Evolutionary conservation across 1,284 basidiomycete species (phyloP).

Genomic region (Ustilago shanxiensis): DNA sequence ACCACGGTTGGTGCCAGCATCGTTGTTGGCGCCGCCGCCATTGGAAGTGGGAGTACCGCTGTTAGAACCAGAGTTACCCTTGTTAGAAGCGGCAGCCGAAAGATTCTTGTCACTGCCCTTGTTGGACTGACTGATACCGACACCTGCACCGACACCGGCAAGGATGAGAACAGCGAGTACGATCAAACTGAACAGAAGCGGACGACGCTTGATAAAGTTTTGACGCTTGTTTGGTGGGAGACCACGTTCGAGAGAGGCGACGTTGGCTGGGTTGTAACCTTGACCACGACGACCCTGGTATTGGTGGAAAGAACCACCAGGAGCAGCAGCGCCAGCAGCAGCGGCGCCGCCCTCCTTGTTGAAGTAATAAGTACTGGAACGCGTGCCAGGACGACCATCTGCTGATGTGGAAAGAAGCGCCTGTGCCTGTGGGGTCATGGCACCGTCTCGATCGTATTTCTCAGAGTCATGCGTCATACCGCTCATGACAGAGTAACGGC

Average conservation of each 20-base stretch:
- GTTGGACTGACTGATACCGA: conserved; percentile 31
- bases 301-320: conserved; percentile 11
- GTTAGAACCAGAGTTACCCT: conserved; percentile 15
- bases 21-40: conserved; percentile 6
- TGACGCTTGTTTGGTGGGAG: conserved; percentile 17
- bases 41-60: conserved; percentile 9
- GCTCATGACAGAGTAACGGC: conserved; percentile 38
- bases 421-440: conserved; percentile 31
- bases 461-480: conserved; percentile 27
- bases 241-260: conserved; percentile 21
- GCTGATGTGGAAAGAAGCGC: conserved; percentile 22
- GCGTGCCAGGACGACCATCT: conserved; percentile 8
- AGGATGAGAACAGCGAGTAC: conserved; percentile 46
- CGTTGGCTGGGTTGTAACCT: conserved; percentile 47
- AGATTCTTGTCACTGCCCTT: conserved; percentile 49
- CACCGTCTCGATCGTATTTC: conserved; percentile 37
- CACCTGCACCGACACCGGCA: conserved; percentile 51
- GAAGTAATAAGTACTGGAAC: conserved; percentile 53
- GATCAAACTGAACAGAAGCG: conserved; percentile 40
- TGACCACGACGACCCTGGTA: conserved; percentile 43
- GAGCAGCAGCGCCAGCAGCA: conserved; percentile 22
- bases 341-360: conserved; percentile 49
- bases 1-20: conserved; percentile 4
- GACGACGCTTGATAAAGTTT: conserved; percentile 38
- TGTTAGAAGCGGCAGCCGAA: conserved; percentile 11